Percentiles rank a stretch among this genome's conserved stretches.
phyloP scores from a whole-genome alignment of 345 rosid genomes.

The Sapria himalayana region DNA sequence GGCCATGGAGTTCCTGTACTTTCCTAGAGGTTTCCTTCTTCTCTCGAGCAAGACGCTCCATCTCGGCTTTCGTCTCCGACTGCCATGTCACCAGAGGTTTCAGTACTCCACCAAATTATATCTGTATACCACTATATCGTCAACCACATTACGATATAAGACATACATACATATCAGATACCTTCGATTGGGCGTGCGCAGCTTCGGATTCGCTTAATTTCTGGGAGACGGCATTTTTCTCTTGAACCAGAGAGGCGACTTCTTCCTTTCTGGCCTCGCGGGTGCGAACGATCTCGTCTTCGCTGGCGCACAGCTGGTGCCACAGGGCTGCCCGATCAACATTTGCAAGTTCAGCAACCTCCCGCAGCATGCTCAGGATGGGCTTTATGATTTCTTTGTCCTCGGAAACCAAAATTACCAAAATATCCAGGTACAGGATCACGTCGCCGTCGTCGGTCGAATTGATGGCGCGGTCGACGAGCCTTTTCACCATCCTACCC shows the following conservation, averaged over 20 bases:
- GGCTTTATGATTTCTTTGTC: slow-evolving; percentile 60
- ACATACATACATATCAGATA: slow-evolving; percentile 14
- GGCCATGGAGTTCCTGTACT: slow-evolving; percentile 71
- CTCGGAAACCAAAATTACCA: slow-evolving; percentile 61
- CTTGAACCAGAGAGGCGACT: slow-evolving; percentile 38
- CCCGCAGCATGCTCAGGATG: slow-evolving; percentile 66
- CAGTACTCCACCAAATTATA: too few relatives aligned
- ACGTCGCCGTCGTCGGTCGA: slow-evolving; percentile 40
- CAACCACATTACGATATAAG: too few relatives aligned
- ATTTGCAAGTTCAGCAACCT: slow-evolving; percentile 79
- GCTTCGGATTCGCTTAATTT: slow-evolving; percentile 72
- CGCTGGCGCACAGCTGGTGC: slow-evolving; percentile 69
- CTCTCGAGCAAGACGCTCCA: slow-evolving; percentile 62
- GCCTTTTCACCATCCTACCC: slow-evolving; percentile 64
- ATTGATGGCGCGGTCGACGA: slow-evolving; percentile 67
- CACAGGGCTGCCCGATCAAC: slow-evolving; percentile 81
- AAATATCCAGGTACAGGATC: slow-evolving; percentile 60
- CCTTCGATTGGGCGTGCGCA: slow-evolving; percentile 55
- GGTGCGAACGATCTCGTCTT: slow-evolving; percentile 51
- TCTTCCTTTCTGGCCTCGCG: slow-evolving; percentile 61
- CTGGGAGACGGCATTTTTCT: slow-evolving; percentile 39
- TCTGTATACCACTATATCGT: too few relatives aligned
- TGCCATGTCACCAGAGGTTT: slow-evolving; percentile 19
- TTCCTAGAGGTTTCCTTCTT: slow-evolving; percentile 76
- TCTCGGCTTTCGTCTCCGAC: slow-evolving; percentile 85